A percentile compares a stretch with the other conserved stretches of the same genome.
phyloP scores from a whole-genome alignment of 345 rosid genomes.

The Citrus maxima region DNA sequence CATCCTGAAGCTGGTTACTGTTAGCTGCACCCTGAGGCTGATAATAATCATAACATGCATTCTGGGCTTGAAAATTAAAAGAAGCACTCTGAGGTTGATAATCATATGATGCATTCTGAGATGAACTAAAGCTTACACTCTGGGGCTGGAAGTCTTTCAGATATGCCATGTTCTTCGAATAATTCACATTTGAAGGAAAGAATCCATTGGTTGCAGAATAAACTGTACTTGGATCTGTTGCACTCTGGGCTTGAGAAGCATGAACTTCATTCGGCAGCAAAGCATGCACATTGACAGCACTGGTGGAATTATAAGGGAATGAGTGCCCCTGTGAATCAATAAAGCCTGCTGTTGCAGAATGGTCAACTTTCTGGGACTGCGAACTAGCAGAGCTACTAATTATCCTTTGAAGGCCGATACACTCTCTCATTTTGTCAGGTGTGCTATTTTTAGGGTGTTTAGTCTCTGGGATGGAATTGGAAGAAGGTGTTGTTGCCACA shows the following conservation, averaged over 20 bases:
- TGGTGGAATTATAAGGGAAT: slow-evolving; percentile 5
- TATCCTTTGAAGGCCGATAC: neutral
- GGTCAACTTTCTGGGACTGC: neutral
- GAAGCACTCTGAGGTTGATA: neutral
- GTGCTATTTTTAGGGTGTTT: neutral
- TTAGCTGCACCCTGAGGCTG: neutral
- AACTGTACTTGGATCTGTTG: neutral
- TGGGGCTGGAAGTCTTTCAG: neutral
- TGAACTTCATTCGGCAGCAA: neutral
- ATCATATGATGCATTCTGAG: neutral
- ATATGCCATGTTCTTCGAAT: neutral
- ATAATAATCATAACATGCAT: neutral
- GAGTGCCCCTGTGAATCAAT: neutral
- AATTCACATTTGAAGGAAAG: neutral
- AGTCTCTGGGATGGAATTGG: slow-evolving; percentile 9
- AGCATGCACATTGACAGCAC: neutral
- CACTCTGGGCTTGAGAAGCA: neutral
- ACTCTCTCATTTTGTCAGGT: neutral
- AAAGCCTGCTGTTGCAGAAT: neutral
- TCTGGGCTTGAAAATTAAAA: neutral
- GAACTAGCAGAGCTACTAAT: neutral
- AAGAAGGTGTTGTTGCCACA: neutral
- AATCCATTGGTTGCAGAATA: neutral
- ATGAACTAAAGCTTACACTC: neutral
- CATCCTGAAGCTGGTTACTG: neutral